phyloP scores from a whole-genome alignment of 2,329 filamentous ascomycete genomes.

The Fusarium luffae region DNA sequence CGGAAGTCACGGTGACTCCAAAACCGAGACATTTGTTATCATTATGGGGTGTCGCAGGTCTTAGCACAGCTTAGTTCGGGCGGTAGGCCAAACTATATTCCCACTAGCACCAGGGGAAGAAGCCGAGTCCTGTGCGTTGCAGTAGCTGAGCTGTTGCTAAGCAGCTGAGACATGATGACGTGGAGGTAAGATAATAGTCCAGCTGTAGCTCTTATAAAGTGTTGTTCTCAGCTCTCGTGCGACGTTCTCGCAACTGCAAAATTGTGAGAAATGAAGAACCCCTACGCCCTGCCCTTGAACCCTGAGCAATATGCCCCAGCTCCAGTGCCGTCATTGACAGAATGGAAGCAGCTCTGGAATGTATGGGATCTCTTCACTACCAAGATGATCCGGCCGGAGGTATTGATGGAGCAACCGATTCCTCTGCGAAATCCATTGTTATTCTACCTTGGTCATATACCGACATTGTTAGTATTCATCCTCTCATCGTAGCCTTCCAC shows the following conservation, averaged over 20 bases:
- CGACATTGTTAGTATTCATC: slow-evolving; percentile 17
- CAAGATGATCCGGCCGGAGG: slow-evolving; percentile 8
- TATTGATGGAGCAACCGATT: slow-evolving; percentile 32
- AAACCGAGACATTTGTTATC: not conserved
- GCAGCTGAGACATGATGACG: not conserved
- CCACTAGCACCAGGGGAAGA: not conserved
- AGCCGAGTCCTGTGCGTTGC: not conserved
- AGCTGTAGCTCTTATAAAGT: not conserved
- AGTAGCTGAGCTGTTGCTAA: not conserved
- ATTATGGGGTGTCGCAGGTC: not conserved
- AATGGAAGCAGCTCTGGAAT: slow-evolving; percentile 33
- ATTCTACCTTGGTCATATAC: slow-evolving; percentile 29
- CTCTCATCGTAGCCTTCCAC: fast-evolving
- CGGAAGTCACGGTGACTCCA: not conserved
- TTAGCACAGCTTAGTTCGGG: not conserved
- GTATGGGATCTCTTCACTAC: slow-evolving; percentile 33
- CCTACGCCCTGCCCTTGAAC: slow-evolving; percentile 17
- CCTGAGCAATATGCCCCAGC: slow-evolving; percentile 21
- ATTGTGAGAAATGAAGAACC: not conserved
- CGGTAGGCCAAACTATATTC: not conserved
- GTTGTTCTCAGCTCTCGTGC: no score
- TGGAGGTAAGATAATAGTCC: not conserved
- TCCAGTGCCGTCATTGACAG: slow-evolving; percentile 20
- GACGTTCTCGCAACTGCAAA: not conserved
- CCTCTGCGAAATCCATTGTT: slow-evolving; percentile 26